These are phyloP conservation scores for Xylaria intraflava DNA, from an alignment of 495 filamentous ascomycete genomes.

Conservation along the genomic window DNA sequence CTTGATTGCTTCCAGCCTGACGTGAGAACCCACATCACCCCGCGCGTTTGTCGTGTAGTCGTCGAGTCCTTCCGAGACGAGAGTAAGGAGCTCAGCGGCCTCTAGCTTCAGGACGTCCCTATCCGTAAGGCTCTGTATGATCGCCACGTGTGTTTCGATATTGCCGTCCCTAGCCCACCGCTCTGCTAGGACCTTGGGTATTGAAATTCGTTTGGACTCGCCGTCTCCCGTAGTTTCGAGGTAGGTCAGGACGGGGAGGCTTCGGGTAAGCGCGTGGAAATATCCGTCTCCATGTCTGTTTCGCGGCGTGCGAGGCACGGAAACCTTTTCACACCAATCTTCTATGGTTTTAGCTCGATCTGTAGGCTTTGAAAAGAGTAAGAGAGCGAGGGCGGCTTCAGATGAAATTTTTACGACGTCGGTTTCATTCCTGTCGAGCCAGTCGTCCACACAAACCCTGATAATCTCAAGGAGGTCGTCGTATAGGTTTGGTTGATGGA, in stretches of 20 bases:
- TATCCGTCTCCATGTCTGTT: conserved; percentile 33
- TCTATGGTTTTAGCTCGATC: conserved; percentile 28
- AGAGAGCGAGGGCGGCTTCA: conserved; percentile 34
- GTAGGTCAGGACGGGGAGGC: neutral
- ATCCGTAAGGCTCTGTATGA: conserved; percentile 52
- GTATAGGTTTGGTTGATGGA: conserved; percentile 9
- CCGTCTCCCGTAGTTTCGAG: neutral
- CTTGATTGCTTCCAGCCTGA: conserved; percentile 69
- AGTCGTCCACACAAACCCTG: conserved; percentile 26
- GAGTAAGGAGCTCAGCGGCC: conserved; percentile 27
- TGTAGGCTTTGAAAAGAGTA: conserved; percentile 27
- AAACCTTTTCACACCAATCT: conserved; percentile 33
- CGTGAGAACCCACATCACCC: conserved; percentile 82
- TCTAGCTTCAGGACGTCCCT: conserved; percentile 35
- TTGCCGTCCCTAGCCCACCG: conserved; percentile 38
- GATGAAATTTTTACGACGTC: conserved; percentile 39
- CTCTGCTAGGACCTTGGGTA: conserved; percentile 19
- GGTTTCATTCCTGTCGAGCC: conserved; percentile 36
- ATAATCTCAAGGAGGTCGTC: conserved; percentile 16
- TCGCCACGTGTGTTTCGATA: conserved; percentile 54
- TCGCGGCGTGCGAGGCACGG: conserved; percentile 20
- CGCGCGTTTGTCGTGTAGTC: conserved; percentile 84
- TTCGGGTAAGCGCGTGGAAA: conserved; percentile 37
- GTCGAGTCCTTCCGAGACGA: conserved; percentile 54
- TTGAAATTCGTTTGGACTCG: neutral